A percentile compares a stretch with the other conserved stretches of the same genome.
These are phyloP conservation scores for Coprinopsis sp. DNA, from an alignment of 768 basidiomycete genomes.

Conservation along the genomic window DNA sequence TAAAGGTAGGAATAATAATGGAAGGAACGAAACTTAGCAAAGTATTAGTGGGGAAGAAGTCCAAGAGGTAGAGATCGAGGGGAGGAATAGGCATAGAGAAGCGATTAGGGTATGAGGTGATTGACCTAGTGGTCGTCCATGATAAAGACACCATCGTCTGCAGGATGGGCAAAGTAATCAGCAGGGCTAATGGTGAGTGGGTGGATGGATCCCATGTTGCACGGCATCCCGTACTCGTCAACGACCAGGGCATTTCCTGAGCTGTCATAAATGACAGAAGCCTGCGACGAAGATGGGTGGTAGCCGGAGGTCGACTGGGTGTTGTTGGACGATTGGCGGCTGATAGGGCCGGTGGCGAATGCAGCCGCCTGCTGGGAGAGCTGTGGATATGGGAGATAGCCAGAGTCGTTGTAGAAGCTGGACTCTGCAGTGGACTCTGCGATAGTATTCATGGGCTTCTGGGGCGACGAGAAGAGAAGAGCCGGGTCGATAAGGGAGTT, in stretches of 20 bases:
- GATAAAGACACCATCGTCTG: slow-evolving; percentile 20
- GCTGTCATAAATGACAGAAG: neutral
- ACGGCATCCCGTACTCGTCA: neutral
- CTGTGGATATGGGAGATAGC: neutral
- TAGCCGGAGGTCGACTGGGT: neutral
- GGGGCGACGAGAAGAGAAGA: slow-evolving; percentile 2
- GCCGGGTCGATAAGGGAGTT: slow-evolving; percentile 11
- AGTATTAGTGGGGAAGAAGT: too few relatives aligned
- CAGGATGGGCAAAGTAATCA: slow-evolving; percentile 6
- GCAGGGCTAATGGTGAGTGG: slow-evolving; percentile 1
- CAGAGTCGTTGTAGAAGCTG: neutral
- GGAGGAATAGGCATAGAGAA: slow-evolving; percentile 2
- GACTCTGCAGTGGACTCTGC: neutral
- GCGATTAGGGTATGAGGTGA: slow-evolving; percentile 11
- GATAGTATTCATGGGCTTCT: neutral
- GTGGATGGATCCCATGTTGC: neutral
- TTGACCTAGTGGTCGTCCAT: too few relatives aligned
- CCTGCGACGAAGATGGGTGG: neutral
- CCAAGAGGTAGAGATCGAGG: neutral
- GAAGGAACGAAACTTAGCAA: slow-evolving; percentile 2
- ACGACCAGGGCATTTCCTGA: neutral
- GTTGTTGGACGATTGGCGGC: neutral
- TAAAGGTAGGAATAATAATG: slow-evolving; percentile 1
- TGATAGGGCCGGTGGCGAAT: neutral
- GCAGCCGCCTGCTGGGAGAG: neutral